Evolutionary conservation across 1,284 basidiomycete species (phyloP), one percentile per base, ranked within the genome.

Genomic region (Boletus holoroseus): DNA sequence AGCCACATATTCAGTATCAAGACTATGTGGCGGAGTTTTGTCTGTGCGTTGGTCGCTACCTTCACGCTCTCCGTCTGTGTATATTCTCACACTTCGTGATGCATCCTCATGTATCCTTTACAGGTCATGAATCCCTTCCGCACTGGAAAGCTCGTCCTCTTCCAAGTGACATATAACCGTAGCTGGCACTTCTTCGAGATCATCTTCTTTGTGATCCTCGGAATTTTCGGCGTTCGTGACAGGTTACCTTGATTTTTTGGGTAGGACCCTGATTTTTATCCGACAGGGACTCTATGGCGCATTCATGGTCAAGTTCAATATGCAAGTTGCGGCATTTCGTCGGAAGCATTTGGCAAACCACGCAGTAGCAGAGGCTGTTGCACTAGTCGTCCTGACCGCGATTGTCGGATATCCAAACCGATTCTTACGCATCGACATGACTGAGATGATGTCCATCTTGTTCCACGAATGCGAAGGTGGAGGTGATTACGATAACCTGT

Each of bases 131-230:
- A 99, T 66, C 96, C 96, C 0, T 99, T 94, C 73, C 81, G 94
- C 24, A 99, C 96, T 0, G 96, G 96, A 32, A 99, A 99, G 68
- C 83, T 99, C 27, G 96, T 99, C 62, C 73, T 98, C 55, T 99
- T 99, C 76, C 93, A 97, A 68, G 93, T 99, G 55, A 95, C 94
- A 6, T 99, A 99, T 69, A 92, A 91, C 67, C 80, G 94, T 27
- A 92, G 95, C 63, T 99, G 96, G 96, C 95, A 99, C 68, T 98
- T 96, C 73, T 99, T 99, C 66, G 96, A 98, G 68, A 91, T 99
- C 48, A 85, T 95, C n/a, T 90, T 94, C 68, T 97, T 94, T 71
- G 77, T 98, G 47, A 79, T 99, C 54, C 82, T 99, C 39, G 96
- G 96, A 4, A 79, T 99, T 56, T 98, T 99, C 67, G 96, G 96